Conservation (phyloP, 2,329 filamentous ascomycete species). For the Aspergillus cejpii region DNA sequence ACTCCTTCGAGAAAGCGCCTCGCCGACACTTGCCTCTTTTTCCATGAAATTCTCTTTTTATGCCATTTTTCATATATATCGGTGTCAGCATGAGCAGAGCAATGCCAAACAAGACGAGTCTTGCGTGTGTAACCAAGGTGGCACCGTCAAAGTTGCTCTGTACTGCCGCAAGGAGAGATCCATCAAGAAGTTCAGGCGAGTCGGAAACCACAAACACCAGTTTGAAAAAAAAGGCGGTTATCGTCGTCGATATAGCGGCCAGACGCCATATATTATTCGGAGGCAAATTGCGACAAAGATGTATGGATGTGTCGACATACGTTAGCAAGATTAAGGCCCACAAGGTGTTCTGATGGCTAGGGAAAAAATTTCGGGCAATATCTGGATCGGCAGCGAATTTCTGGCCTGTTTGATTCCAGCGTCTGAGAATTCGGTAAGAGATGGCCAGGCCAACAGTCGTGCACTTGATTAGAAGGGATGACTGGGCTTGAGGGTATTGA, state of each 20-base stretch:
- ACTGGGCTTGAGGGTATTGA: not conserved
- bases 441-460: conserved; percentile 49
- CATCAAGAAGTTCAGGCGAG: conserved; percentile 67
- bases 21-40: conserved; percentile 15
- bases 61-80: conserved; percentile 14
- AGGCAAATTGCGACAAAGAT: conserved; percentile 34
- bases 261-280: conserved; percentile 19
- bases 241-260: conserved; percentile 40
- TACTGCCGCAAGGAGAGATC: conserved; percentile 29
- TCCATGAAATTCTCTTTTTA: not conserved
- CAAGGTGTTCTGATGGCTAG: conserved; percentile 57
- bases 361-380: conserved; percentile 66
- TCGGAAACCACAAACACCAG: conserved; percentile 80
- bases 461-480: conserved; percentile 9
- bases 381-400: conserved; percentile 90
- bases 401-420: conserved; percentile 96
- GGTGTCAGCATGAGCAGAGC: conserved; percentile 28
- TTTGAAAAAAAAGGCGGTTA: conserved; percentile 73
- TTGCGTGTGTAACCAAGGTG: conserved; percentile 46
- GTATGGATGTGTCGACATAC: conserved; percentile 56
- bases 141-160: conserved; percentile 35
- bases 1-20: not conserved
- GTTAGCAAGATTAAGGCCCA: conserved; percentile 67
- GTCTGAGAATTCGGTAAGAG: conserved; percentile 59
- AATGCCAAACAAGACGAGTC: conserved; percentile 47